Base-by-base conservation (phyloP, 495 filamentous ascomycete species). In the Talaromyces trachyspermus region DNA sequence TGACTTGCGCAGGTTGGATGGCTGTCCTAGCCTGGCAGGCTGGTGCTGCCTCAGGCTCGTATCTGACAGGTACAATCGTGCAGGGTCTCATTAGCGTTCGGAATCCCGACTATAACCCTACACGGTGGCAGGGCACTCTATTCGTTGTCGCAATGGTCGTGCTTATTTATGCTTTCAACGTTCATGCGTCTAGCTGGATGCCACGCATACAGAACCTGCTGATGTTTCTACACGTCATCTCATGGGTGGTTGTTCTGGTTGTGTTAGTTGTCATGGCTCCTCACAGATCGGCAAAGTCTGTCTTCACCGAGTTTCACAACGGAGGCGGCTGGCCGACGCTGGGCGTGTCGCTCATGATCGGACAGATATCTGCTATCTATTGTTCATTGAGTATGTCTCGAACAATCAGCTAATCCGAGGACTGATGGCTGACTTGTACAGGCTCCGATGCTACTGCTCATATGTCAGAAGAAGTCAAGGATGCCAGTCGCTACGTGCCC, bases 401-500 rank as follows among this genome's bases (percentile, higher is more conserved):
- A n/a, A n/a, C n/a, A 32, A 27, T 8, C 12, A 39, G 20, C 32
- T 37, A 38, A 51, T 26, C n/a, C n/a, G n/a, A n/a, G n/a, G n/a
- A n/a, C n/a, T n/a, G n/a, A n/a, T n/a, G 19, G 2, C 25, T n/a
- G 24, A n/a, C 38, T 6, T 22, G 9, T 15, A 4, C 17, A 65
- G 62, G 62, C 32, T 67, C 64, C 5, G 62, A 67, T 49, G 62
- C 50, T 12, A 55, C 52, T 8, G 64, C 64, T 4, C 64, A 68
- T 36, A 68, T 68, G 62, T 65, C 67, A 26, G 70, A 78, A 55
- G 75, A 78, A 56, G 60, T 77, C 25, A 61, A 61, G 32, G 68
- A 75, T 50, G 71, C 75, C 3, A 52, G 64, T 14, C 53, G 64
- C 2, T 53, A 67, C 15, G 63, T 78, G 5, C 75, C 75, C 0